Base-by-base conservation (phyloP, 345 rosid species). In the Eucalyptus cladocalyx region DNA sequence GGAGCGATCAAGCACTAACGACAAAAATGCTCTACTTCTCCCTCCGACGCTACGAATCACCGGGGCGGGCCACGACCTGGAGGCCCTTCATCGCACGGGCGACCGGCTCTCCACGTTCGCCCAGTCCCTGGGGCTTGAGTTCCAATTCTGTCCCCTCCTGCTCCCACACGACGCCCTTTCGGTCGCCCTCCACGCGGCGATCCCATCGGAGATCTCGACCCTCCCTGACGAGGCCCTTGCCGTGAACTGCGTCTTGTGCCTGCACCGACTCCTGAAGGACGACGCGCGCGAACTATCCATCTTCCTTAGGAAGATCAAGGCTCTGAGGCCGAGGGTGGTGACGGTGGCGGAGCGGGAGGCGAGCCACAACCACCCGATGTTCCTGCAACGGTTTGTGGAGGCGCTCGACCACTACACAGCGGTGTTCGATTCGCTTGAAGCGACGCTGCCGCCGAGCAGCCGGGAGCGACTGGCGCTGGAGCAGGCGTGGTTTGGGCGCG, bases 311-410 rank as follows among this genome's bases (percentile, higher is more conserved):
- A 92, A 89, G 89, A 93, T 98, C 93, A 96, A 93, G 89, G 90
- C 93, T 88, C 89, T 97, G 89, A 94, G 94, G 93, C 99, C 99
- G 50, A 93, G 86, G 81, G 95, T 98, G 37, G 95, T 96, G 62
- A 98, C 99, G n/a, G 85, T 97, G 40, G 98, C 94, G 1, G 99
- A 96, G 89, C 94, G 97, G 30, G 99, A 98, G 92, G 96, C 95
- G 21, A 96, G 92, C 92, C 96, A 93, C 89, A 95, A 95, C 92
- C 95, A 94, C 54, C 95, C 96, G 2, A 50, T 94, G 50, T 97
- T 96, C 96, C 28, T 93, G 88, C 94, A 90, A 80, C 93, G 98
- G 80, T 96, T 98, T 89, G 90, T 93, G 37, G 98, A 97, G 91
- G 98, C 98, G 5, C 80, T 95, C n/a, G 99, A 98, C 89, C 95